Percentiles rank a stretch among this genome's conserved stretches.
These are phyloP conservation scores for Blastobotrys attinorum DNA, from an alignment of 805 yeast genomes.

Conservation along the genomic window DNA sequence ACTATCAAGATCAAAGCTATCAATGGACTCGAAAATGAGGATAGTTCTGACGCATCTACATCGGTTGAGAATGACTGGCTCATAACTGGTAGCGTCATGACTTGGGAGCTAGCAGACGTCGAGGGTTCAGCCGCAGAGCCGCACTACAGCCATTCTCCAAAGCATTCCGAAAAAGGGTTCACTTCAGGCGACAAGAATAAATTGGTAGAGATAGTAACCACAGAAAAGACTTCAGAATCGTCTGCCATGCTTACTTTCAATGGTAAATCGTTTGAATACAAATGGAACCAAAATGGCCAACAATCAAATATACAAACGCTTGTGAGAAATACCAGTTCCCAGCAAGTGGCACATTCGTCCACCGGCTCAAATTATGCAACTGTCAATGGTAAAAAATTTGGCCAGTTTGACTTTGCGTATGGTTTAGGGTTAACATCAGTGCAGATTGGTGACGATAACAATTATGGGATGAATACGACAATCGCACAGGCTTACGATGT, in stretches of 20 bases:
- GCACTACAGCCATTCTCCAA: not conserved
- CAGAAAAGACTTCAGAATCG: not conserved
- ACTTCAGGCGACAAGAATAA: not conserved
- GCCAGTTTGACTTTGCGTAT: not conserved
- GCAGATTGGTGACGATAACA: not conserved
- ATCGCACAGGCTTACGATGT: slow-evolving; percentile 2
- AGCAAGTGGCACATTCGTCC: slow-evolving; percentile 1
- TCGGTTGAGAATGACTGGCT: slow-evolving; percentile 26
- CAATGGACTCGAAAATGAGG: slow-evolving; percentile 10
- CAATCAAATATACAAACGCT: not conserved
- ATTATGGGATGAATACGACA: not conserved
- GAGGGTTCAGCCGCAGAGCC: slow-evolving; percentile 19
- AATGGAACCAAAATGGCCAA: slow-evolving; percentile 2
- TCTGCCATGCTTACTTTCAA: not conserved
- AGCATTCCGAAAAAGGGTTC: not conserved
- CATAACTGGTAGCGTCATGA: slow-evolving; percentile 25
- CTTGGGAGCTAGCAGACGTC: slow-evolving; percentile 23
- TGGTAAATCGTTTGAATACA: slow-evolving; percentile 1
- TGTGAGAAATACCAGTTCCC: not conserved
- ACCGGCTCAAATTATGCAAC: not conserved
- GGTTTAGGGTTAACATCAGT: not conserved
- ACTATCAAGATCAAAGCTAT: slow-evolving; percentile 6
- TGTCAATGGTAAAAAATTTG: slow-evolving; percentile 1
- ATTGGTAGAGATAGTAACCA: not conserved
- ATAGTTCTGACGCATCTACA: no score